A percentile compares a stretch with the other conserved stretches of the same genome.
Evolutionary conservation across 805 yeast species (phyloP).

Genomic region (Candida odintsovae): DNA sequence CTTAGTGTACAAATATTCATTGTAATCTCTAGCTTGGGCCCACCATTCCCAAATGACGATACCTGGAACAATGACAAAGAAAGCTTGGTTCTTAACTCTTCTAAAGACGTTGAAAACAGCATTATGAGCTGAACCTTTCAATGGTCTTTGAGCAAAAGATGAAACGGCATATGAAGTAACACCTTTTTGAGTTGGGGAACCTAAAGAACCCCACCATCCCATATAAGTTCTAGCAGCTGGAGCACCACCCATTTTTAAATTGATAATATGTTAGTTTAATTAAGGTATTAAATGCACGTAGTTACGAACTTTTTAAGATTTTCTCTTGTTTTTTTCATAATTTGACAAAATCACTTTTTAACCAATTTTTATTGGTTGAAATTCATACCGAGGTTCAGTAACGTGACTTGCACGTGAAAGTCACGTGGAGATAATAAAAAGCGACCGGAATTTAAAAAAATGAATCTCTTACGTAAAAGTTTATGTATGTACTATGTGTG

Average conservation of each 20-base stretch:
- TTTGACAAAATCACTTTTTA: conserved; percentile 8
- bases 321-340: conserved; percentile 6
- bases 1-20: conserved; percentile 92
- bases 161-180: conserved; percentile 86
- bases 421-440: background rate
- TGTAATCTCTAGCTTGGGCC: conserved; percentile 83
- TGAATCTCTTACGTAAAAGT: too few species aligned
- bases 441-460: too few species aligned
- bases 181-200: conserved; percentile 83
- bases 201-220: conserved; percentile 98
- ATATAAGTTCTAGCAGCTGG: conserved; percentile 71
- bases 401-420: conserved; percentile 1
- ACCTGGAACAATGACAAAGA: conserved; percentile 75
- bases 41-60: conserved; percentile 80
- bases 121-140: conserved; percentile 79
- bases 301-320: background rate
- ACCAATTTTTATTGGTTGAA: conserved; percentile 11
- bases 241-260: conserved; percentile 52
- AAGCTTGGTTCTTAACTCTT: conserved; percentile 81
- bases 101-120: conserved; percentile 92
- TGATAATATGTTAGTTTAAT: conserved; percentile 2
- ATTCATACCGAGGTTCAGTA: background rate
- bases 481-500: too few species aligned
- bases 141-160: conserved; percentile 88
- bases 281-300: background rate